Evolutionary conservation across 108 stramenopile species (phyloP).

Genomic region (Bacterosira constricta): DNA sequence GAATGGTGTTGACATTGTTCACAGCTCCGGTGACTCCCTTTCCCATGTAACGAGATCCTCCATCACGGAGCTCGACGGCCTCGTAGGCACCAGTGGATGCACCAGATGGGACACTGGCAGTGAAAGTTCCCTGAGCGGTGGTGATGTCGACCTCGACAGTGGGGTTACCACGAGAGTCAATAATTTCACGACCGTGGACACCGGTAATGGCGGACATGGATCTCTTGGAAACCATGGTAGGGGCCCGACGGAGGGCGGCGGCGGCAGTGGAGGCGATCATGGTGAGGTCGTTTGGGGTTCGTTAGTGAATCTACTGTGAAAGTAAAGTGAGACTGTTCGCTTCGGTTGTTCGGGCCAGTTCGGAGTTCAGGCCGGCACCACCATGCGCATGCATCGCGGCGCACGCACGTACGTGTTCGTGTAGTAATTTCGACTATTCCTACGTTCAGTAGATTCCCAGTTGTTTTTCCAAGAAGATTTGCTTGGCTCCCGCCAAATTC

Average conservation of each 20-base stretch:
- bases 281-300: conserved; percentile 5
- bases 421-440: background rate
- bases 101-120: conserved; percentile 95
- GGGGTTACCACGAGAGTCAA: conserved; percentile 99
- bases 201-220: conserved; percentile 85
- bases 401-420: too few relatives aligned
- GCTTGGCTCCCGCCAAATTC: too few relatives aligned
- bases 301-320: background rate
- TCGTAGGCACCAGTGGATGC: conserved; percentile 97
- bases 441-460: too few relatives aligned
- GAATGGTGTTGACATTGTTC: conserved; percentile 92
- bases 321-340: too few relatives aligned
- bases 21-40: conserved; percentile 97
- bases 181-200: conserved; percentile 94
- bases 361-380: too few relatives aligned
- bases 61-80: conserved; percentile 98
- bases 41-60: conserved; percentile 96
- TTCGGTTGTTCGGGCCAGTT: too few relatives aligned
- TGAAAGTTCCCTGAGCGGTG: conserved; percentile 84
- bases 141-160: conserved; percentile 97
- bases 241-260: conserved; percentile 44
- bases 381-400: too few relatives aligned
- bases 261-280: conserved; percentile 47
- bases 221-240: conserved; percentile 38
- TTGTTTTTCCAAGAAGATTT: too few relatives aligned